Percentiles rank a stretch among this genome's conserved stretches.
Evolutionary conservation across 179 eudicot species (phyloP).

Genomic region (Patellifolia procumbens): DNA sequence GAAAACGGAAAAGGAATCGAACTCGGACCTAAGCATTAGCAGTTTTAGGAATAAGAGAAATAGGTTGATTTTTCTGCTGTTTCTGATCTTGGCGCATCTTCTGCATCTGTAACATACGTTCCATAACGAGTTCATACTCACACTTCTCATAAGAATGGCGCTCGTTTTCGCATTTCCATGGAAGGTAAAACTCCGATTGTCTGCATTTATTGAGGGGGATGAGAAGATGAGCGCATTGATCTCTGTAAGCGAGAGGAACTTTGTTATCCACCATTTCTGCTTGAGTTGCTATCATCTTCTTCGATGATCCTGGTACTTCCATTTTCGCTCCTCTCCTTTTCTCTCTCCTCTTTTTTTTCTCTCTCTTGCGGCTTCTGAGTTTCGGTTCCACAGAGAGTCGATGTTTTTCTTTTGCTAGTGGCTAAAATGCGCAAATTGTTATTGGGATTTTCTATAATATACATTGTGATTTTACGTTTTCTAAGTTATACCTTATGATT

Average conservation of each 20-base stretch:
- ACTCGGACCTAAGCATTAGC: slow-evolving; percentile 53
- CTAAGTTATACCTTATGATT: too few species aligned
- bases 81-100: slow-evolving; percentile 63
- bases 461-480: too few species aligned
- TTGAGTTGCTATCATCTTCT: slow-evolving; percentile 96
- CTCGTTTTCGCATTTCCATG: slow-evolving; percentile 91
- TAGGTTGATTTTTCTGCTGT: slow-evolving; percentile 38
- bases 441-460: too few species aligned
- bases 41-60: slow-evolving; percentile 68
- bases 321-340: slow-evolving; percentile 24
- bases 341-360: too few species aligned
- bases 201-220: slow-evolving; percentile 97
- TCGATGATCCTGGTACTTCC: slow-evolving; percentile 78
- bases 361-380: slow-evolving; percentile 1
- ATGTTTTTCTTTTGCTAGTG: too few species aligned
- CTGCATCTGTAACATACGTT: slow-evolving; percentile 91
- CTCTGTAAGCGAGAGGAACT: slow-evolving; percentile 81
- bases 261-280: slow-evolving; percentile 75
- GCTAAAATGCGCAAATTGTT: too few species aligned
- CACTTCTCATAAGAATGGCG: slow-evolving; percentile 95
- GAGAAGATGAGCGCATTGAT: slow-evolving; percentile 90
- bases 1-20: neutral
- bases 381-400: neutral
- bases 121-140: slow-evolving; percentile 98
- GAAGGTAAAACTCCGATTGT: slow-evolving; percentile 72